Conservation (phyloP, 2,329 filamentous ascomycete species). For the Trichoderma koningii region DNA sequence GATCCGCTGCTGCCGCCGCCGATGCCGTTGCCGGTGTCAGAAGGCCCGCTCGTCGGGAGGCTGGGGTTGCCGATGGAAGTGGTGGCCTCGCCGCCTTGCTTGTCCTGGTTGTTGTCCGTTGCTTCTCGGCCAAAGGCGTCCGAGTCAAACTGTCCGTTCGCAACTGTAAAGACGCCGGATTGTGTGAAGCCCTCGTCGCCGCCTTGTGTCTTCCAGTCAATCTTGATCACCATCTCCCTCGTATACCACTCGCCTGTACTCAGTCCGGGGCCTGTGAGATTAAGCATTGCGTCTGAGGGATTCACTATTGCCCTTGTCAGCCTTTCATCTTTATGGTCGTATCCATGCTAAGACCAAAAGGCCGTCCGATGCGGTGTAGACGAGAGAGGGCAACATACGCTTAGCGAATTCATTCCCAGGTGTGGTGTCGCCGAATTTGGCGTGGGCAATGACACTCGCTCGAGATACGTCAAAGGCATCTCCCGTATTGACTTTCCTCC, state of each 20-base stretch:
- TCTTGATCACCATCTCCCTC: slow-evolving; percentile 26
- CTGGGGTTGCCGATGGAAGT: not conserved
- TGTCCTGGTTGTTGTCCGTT: not conserved
- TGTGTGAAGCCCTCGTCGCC: slow-evolving; percentile 17
- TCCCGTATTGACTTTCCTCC: not conserved
- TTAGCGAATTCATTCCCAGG: not conserved
- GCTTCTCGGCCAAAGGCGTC: not conserved
- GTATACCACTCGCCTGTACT: slow-evolving; percentile 3
- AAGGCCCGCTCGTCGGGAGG: not conserved
- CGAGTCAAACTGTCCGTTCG: not conserved
- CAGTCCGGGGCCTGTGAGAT: not conserved
- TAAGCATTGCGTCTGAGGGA: not conserved
- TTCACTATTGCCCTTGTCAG: not conserved
- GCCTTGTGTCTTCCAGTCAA: slow-evolving; percentile 27
- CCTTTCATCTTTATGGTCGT: not conserved
- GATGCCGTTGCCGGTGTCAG: slow-evolving; percentile 6
- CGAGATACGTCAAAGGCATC: slow-evolving; percentile 1
- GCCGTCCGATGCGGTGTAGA: not conserved
- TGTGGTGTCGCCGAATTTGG: not conserved
- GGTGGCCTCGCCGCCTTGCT: slow-evolving; percentile 1
- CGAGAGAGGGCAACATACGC: not conserved
- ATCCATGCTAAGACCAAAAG: not conserved
- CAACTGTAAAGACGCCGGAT: slow-evolving; percentile 32
- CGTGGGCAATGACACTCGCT: slow-evolving; percentile 2
- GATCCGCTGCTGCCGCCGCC: not conserved